Evolutionary conservation across 1,139 yeast species (phyloP), one percentile per base, ranked within the genome.

Genomic region (Yamadazyma atlantica): DNA sequence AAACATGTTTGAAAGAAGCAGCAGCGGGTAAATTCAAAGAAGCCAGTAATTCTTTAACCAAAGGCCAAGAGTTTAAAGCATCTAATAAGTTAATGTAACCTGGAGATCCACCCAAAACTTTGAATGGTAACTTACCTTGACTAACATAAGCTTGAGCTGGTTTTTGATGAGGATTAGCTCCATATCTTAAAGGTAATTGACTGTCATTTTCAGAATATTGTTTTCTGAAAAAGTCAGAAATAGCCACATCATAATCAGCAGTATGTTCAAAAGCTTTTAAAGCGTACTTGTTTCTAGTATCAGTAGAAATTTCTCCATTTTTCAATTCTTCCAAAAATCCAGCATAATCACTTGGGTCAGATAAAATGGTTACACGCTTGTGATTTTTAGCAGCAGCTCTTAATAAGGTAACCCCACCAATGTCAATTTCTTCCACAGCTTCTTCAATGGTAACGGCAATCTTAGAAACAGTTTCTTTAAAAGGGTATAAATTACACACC

Each of bases 331-430:
- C 79, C 51, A 92, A 71, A 66, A 92, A 92, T 35, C 74, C 78
- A 37, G 96, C 82, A 66, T 92, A 92, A 67, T 92, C 98, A 43
- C 73, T 73, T 49, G 98, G 98, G 66, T 92, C 98, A 25, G 95
- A 85, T 57, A 92, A 74, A 49, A 92, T 90, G 44, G 96, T 86
- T 44, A 92, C 98, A 68, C 98, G 82, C 44, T 95, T 75, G 65
- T 92, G 98, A 71, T 92, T 92, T 75, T 92, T 92, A 46, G 98
- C 98, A 43, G 98, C 98, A 36, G 98, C 98, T 67, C 98, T 83
- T 63, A 92, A 75, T 49, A 92, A 74, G 34, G 98, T 92, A 43
- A 92, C 98, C 61, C 98, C 98, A 55, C 98, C 98, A 61, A 92
- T 92, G 62, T 92, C 98, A 54, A 92, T 84, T 69, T 92, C 97